Base-by-base conservation (phyloP, 2,329 filamentous ascomycete genomes). In the Acrocalymma vagum region DNA sequence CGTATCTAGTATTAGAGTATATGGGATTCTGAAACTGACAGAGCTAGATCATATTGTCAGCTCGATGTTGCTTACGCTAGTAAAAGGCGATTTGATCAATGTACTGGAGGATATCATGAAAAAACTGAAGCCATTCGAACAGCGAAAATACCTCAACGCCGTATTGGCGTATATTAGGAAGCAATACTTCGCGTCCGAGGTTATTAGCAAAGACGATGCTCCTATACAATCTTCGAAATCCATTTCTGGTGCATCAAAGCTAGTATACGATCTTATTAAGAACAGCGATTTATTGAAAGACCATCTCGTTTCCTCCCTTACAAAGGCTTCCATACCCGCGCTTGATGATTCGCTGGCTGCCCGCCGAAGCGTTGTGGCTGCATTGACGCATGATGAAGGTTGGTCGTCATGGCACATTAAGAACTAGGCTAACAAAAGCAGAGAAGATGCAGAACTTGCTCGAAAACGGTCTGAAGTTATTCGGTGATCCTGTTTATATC, bases 401-500 rank as follows among this genome's bases (percentile, higher is more conserved):
- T 49, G 58, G 62, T 47, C 38, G n/a, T 13, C 11, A 30, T 15
- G 8, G 10, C 18, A 9, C 9, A 24, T 3, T 6, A 9, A 17
- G 13, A 9, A 17, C 9, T 9, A 6, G 31, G 22, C 41, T 54
- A 9, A 62, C 16, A 38, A 42, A 16, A n/a, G 9, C 21, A 67
- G 53, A 57, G 20, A 78, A 77, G 14, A 70, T 90, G 2, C 71
- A 77, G 5, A 72, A 65, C 0, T 72, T 88, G 23, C 65, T 93
- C 40, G 83, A 91, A 57, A 89, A 84, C 60, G 82, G 79, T 32
- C 73, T 96, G 32, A 76, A 75, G 25, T 82, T 87, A 32, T 96
- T 97, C 66, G 89, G 90, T 1, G 92, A 96, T 57, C 83, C 87
- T 33, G 75, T 97, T 9, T 95, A 91, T 59, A 90, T 97, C 55